Percentiles rank a stretch among this genome's conserved stretches.
These are phyloP conservation scores for Monascus ruber DNA, from an alignment of 2,329 filamentous ascomycete genomes.

Conservation along the genomic window DNA sequence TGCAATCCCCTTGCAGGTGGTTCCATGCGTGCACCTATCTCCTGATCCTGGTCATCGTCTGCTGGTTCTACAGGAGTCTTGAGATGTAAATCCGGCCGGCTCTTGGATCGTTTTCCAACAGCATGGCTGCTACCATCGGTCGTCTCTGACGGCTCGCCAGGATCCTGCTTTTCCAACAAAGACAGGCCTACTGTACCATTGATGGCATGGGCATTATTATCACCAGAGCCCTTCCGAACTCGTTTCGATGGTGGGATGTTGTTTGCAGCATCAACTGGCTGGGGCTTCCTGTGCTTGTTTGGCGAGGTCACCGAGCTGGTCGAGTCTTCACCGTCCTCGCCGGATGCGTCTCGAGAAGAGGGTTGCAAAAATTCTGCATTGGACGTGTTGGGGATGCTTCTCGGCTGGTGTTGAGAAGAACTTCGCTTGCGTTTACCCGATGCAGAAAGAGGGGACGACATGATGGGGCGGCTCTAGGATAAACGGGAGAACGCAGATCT, in stretches of 20 bases:
- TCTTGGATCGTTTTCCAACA: conserved; percentile 41
- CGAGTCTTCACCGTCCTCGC: conserved; percentile 67
- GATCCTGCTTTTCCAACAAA: conserved; percentile 41
- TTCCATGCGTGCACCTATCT: conserved; percentile 45
- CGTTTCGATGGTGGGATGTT: conserved; percentile 59
- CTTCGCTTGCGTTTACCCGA: conserved; percentile 70
- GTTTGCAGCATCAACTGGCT: conserved; percentile 28
- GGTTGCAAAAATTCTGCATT: conserved; percentile 54
- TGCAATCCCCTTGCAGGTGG: conserved; percentile 68
- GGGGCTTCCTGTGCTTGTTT: conserved; percentile 47
- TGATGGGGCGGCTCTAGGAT: conserved; percentile 20
- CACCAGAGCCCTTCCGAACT: conserved; percentile 47
- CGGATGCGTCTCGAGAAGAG: conserved; percentile 72
- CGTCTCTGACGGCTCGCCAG: conserved; percentile 58
- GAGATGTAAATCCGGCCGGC: conserved; percentile 39
- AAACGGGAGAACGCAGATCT: conserved; percentile 12
- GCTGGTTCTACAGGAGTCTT: conserved; percentile 25
- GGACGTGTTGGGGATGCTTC: conserved; percentile 37
- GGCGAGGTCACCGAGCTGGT: conserved; percentile 37
- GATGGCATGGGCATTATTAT: conserved; percentile 9
- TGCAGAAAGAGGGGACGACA: conserved; percentile 50
- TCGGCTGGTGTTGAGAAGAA: conserved; percentile 31
- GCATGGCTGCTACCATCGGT: conserved; percentile 59
- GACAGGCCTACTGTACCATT: conserved; percentile 20
- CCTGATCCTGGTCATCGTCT: conserved; percentile 32